Conservation (phyloP, 2,329 filamentous ascomycete genomes). For the Massarina eburnea region DNA sequence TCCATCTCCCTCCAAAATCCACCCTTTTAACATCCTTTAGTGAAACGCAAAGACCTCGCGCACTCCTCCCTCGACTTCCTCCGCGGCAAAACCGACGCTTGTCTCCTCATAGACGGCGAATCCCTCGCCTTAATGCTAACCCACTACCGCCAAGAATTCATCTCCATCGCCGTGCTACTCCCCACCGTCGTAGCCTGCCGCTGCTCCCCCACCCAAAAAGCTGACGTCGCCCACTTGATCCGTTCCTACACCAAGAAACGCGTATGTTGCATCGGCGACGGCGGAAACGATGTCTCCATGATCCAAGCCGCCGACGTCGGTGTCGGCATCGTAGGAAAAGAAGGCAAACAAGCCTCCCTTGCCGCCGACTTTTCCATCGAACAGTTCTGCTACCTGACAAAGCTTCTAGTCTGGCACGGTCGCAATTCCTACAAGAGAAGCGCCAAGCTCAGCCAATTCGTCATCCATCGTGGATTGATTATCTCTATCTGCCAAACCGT, state of each 20-base stretch:
- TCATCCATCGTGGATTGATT: slow-evolving; percentile 95
- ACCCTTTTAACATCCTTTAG: slow-evolving; percentile 18
- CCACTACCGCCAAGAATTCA: slow-evolving; percentile 82
- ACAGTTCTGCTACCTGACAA: slow-evolving; percentile 92
- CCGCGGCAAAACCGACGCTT: slow-evolving; percentile 80
- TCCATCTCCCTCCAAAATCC: neutral
- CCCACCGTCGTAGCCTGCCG: slow-evolving; percentile 95
- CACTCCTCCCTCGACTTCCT: slow-evolving; percentile 89
- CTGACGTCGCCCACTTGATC: slow-evolving; percentile 88
- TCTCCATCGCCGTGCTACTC: slow-evolving; percentile 81
- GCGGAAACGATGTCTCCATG: slow-evolving; percentile 98
- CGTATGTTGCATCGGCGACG: slow-evolving; percentile 95
- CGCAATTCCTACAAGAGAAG: slow-evolving; percentile 95
- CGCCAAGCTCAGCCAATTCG: slow-evolving; percentile 95
- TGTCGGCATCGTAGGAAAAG: slow-evolving; percentile 96
- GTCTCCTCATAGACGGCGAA: slow-evolving; percentile 92
- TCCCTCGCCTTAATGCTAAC: slow-evolving; percentile 80
- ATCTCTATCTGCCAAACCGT: slow-evolving; percentile 96
- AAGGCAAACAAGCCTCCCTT: slow-evolving; percentile 89
- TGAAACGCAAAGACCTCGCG: slow-evolving; percentile 80
- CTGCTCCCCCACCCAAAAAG: slow-evolving; percentile 96
- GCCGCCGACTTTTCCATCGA: slow-evolving; percentile 97
- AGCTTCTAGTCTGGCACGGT: slow-evolving; percentile 97
- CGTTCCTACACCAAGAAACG: slow-evolving; percentile 90
- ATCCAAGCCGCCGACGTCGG: slow-evolving; percentile 98